Conservation (phyloP, 305 asterid species). For the Withania somnifera region DNA sequence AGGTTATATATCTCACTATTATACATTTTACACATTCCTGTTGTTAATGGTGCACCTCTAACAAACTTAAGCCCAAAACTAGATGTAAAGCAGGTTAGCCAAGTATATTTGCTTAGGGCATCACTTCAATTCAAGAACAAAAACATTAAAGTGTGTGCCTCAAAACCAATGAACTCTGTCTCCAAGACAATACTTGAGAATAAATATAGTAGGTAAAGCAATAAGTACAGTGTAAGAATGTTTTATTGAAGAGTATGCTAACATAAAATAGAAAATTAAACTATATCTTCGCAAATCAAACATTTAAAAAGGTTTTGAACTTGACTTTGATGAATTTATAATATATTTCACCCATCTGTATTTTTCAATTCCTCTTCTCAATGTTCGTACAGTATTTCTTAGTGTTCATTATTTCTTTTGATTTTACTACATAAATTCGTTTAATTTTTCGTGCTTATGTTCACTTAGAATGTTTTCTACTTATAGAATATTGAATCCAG, state of each 20-base stretch:
- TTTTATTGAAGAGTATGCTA: too few species aligned
- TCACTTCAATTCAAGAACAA: neutral
- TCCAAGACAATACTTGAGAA: too few species aligned
- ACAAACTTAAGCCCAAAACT: too few species aligned
- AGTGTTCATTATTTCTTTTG: neutral
- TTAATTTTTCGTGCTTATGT: neutral
- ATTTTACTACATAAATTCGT: neutral
- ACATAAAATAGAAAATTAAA: too few species aligned
- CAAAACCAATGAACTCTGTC: too few species aligned
- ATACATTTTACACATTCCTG: too few species aligned
- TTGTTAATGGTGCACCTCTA: too few species aligned
- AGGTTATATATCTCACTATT: too few species aligned
- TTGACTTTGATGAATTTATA: neutral
- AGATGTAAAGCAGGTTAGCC: too few species aligned
- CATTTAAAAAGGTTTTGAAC: neutral
- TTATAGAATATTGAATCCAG: neutral
- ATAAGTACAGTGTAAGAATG: too few species aligned
- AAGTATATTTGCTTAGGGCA: neutral
- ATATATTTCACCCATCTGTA: neutral
- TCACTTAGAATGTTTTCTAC: neutral
- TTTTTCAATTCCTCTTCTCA: neutral
- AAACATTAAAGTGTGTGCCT: too few species aligned
- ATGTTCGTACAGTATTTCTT: neutral
- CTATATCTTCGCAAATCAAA: neutral
- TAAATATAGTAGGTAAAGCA: too few species aligned